phyloP scores from a whole-genome alignment of 179 eudicot species.

The Patellifolia procumbens region DNA sequence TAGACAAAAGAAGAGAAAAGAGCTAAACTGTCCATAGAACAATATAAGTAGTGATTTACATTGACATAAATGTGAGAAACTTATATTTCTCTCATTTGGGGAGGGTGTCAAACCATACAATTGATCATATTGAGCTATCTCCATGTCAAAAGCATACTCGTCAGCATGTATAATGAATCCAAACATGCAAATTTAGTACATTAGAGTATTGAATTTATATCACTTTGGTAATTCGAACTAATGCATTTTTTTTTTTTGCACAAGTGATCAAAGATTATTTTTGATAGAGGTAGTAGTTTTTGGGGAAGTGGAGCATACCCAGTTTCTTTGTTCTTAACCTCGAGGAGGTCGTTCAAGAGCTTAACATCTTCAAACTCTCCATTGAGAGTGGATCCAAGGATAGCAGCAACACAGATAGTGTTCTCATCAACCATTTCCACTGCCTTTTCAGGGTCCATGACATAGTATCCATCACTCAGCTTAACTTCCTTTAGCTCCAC shows the following conservation, averaged over 20 bases:
- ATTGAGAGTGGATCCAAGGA: slow-evolving; percentile 76
- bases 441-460: slow-evolving; percentile 80
- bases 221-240: no score
- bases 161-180: not conserved
- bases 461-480: slow-evolving; percentile 72
- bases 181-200: no score
- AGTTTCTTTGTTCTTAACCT: slow-evolving; percentile 61
- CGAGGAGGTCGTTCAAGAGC: slow-evolving; percentile 62
- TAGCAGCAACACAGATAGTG: slow-evolving; percentile 89
- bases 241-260: no score
- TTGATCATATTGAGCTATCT: no score
- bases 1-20: no score
- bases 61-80: no score
- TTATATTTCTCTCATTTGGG: no score
- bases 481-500: slow-evolving; percentile 84
- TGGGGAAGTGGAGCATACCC: slow-evolving; percentile 37
- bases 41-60: no score
- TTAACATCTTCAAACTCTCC: slow-evolving; percentile 88
- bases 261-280: not conserved
- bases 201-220: no score
- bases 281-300: not conserved
- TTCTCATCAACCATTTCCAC: slow-evolving; percentile 87
- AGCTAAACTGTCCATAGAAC: no score
- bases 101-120: not conserved
- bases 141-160: no score